Evolutionary conservation across 345 rosid species (phyloP), one percentile per base, ranked within the genome.

Genomic region (Tarenaya hassleriana): DNA sequence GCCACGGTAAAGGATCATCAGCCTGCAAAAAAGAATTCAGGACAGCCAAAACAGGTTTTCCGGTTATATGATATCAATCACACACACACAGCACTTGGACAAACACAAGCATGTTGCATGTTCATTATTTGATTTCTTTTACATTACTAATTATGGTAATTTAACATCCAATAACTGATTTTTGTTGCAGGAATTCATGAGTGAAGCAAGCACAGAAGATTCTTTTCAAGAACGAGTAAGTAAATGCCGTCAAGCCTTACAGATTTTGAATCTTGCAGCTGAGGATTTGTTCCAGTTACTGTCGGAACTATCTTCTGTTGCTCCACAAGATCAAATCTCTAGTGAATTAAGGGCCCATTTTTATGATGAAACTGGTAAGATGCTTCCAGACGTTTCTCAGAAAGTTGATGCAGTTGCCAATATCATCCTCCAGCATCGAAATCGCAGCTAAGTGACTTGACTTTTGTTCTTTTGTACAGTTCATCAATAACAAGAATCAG

Each of bases 241-340:
- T 7, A 58, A 63, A 52, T 88, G 94, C 66, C 74, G 60, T 60
- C 69, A 74, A 58, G 84, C 90, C 55, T 62, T 82, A 32, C 63
- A 62, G 11, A 47, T 51, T 27, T 56, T 84, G 57, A 67, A 82
- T 5, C 21, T 48, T 7, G 84, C 88, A 39, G 73, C 82, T 7
- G 56, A 71, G 11, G 55, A 50, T 41, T 75, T 64, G 17, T 50
- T 65, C 24, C 59, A 64, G 51, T 47, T 75, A 48, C 69, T 80
- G 56, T 47, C 77, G 11, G 66, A 80, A 52, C 41, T 80, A 53
- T 67, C 45, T 34, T 34, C 62, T 12, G 47, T 14, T 53, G 50
- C 29, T 56, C 66, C 82, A 0, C 34, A 54, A 34, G 78, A 73
- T 55, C 80, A 67, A 62, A 8, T 40, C 58, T 61, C 71, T 38